Conservation (phyloP, 73 alveolate species). For the Blepharisma japonicum region DNA sequence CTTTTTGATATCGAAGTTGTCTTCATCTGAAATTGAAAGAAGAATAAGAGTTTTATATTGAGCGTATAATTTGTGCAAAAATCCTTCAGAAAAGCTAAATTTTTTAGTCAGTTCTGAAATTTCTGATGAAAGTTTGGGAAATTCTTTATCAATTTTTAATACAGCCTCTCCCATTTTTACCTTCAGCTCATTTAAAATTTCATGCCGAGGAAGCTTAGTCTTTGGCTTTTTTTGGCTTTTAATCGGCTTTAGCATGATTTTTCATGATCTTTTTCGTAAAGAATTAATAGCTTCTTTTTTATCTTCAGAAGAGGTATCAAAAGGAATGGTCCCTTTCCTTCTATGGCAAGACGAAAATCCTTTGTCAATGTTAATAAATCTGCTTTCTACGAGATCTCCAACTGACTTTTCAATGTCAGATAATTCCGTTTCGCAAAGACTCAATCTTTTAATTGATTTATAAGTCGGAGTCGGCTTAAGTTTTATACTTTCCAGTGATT, state of each 20-base stretch:
- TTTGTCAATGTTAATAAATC: too few relatives aligned
- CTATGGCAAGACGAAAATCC: too few relatives aligned
- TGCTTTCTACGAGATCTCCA: not conserved
- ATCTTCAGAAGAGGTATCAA: too few relatives aligned
- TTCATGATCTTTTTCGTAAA: not conserved
- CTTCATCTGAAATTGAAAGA: not conserved
- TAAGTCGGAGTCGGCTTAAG: not conserved
- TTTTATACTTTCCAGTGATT: not conserved
- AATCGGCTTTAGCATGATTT: not conserved
- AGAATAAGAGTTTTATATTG: not conserved
- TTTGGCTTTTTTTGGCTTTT: not conserved
- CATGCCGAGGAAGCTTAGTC: not conserved
- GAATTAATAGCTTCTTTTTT: too few relatives aligned
- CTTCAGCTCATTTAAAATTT: slow-evolving; percentile 5
- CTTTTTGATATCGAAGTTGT: not conserved
- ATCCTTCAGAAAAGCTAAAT: not conserved
- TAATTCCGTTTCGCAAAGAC: not conserved
- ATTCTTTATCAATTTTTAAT: slow-evolving; percentile 15
- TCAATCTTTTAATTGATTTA: not conserved
- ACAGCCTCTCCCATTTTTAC: slow-evolving; percentile 19
- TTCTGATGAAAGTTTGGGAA: not conserved
- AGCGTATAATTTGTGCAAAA: not conserved
- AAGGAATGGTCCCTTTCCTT: too few relatives aligned
- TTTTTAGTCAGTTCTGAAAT: not conserved
- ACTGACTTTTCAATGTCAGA: not conserved